Base-by-base conservation (phyloP, 768 basidiomycete species). In the Pulveroboletus ravenelii region DNA sequence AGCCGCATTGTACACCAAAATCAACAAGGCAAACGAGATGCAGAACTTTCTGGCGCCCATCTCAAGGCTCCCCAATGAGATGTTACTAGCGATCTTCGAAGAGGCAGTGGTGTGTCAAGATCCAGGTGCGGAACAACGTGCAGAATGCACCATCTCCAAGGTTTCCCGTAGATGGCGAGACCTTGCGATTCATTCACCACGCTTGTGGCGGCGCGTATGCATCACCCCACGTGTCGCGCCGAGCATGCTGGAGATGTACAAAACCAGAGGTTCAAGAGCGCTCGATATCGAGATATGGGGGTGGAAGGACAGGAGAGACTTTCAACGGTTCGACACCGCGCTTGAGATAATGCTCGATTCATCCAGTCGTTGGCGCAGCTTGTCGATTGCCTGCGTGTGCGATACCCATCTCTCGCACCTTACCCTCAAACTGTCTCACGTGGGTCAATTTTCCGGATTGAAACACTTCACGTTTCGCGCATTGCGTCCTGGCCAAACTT, bases 141-240 rank as follows among this genome's bases (percentile, higher is more conserved):
- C 50, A 14, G 65, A 67, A 38, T 65, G 53, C 4, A 48, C 46
- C 41, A 56, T 70, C 14, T 61, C 68, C 41, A 57, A 57, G 23
- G 69, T 70, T 10, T 68, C 64, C 20, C 69, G 59, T 36, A 58
- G 65, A 32, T 70, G 68, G 66, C 62, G 69, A 52, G 50, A 58
- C 30, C 53, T 68, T n/a, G 60, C 60, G 14, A 49, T 70, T 25
- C 55, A 68, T 43, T 62, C 64, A 18, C 58, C 68, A 6, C 62
- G 64, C 14, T 45, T 68, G 30, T 68, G 66, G 66, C 59, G 62
- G 20, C 57, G 57, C 38, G 57, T 68, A 38, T 64, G 49, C 50
- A 44, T 67, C 34, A 55, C 52, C 3, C 67, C 66, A 14, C 47
- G 55, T 14, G 37, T 58, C 18, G 46, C 55, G 4, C 59, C 55